Conservation (phyloP, 495 filamentous ascomycete species). For the Trypethelium eluteriae region DNA sequence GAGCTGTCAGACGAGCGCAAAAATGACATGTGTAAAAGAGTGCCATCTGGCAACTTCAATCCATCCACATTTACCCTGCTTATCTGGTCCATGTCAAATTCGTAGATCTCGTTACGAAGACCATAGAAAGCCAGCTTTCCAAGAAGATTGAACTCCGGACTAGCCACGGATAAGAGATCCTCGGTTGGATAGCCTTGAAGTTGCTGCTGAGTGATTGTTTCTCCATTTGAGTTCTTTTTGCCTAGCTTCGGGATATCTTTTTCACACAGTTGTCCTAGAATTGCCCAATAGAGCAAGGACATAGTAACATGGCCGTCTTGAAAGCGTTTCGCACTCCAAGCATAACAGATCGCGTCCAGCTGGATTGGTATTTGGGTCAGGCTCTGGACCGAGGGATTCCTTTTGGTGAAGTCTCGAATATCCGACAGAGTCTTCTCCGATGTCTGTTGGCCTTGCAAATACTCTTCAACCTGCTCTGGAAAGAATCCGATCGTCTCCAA, state of each 20-base stretch:
- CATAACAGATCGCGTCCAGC: conserved; percentile 14
- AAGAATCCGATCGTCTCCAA: conserved; percentile 36
- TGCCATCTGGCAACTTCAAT: too few species aligned
- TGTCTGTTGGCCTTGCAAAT: conserved; percentile 18
- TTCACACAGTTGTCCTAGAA: conserved; percentile 7
- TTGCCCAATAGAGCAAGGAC: conserved; percentile 12
- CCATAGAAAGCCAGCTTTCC: too few species aligned
- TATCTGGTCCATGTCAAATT: too few species aligned
- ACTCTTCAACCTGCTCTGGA: conserved; percentile 31
- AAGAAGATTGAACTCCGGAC: too few species aligned
- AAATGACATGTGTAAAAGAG: too few species aligned
- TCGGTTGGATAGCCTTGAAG: background rate
- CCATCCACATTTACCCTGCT: too few species aligned
- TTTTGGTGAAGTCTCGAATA: conserved; percentile 35
- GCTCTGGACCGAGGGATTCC: conserved; percentile 32
- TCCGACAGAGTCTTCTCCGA: conserved; percentile 12
- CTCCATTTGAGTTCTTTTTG: background rate
- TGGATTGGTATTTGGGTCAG: conserved; percentile 39
- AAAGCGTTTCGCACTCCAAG: background rate
- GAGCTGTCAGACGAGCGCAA: too few species aligned
- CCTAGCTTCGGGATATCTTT: conserved; percentile 14
- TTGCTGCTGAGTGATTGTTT: too few species aligned
- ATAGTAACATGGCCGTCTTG: background rate
- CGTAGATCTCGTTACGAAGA: too few species aligned
- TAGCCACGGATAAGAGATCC: too few species aligned